Percentiles rank a stretch among this genome's conserved stretches.
Conservation (phyloP, 176 grass and related monocot genomes). For the Aegilops tauschii region DNA sequence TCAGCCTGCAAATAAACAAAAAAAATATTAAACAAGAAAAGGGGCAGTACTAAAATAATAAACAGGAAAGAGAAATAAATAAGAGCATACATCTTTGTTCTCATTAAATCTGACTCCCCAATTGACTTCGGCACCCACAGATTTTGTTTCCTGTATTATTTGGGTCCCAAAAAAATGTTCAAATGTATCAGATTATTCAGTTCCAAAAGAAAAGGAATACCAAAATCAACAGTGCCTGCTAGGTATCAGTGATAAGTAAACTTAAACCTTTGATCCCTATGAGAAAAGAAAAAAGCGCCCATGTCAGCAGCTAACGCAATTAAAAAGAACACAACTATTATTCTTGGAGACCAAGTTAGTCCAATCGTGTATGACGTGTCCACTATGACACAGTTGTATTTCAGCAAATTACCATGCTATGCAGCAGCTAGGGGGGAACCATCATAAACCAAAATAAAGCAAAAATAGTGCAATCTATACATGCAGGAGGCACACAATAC, state of each 20-base stretch:
- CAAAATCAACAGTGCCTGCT: background rate
- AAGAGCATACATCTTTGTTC: slow-evolving; percentile 66
- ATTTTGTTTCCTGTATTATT: slow-evolving; percentile 83
- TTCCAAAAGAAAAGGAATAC: background rate
- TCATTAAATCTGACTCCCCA: slow-evolving; percentile 95
- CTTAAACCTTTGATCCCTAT: background rate
- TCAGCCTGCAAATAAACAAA: slow-evolving; percentile 57
- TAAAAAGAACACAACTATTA: background rate
- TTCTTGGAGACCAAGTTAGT: background rate
- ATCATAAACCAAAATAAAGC: background rate
- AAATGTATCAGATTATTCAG: background rate
- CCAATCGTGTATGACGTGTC: background rate
- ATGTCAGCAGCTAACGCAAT: background rate
- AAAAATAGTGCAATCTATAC: background rate
- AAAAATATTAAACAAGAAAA: slow-evolving; percentile 24
- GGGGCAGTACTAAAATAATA: background rate
- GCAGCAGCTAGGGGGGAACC: background rate
- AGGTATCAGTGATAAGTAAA: background rate
- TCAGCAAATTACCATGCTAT: background rate
- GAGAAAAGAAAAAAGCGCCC: background rate
- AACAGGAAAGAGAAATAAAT: background rate
- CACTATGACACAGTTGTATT: background rate
- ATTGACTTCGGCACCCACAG: slow-evolving; percentile 92
- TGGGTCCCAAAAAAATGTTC: slow-evolving; percentile 1
- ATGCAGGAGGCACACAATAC: background rate